Evolutionary conservation across 179 eudicot genomes (phyloP).

Genomic region (Camellia oleifera): DNA sequence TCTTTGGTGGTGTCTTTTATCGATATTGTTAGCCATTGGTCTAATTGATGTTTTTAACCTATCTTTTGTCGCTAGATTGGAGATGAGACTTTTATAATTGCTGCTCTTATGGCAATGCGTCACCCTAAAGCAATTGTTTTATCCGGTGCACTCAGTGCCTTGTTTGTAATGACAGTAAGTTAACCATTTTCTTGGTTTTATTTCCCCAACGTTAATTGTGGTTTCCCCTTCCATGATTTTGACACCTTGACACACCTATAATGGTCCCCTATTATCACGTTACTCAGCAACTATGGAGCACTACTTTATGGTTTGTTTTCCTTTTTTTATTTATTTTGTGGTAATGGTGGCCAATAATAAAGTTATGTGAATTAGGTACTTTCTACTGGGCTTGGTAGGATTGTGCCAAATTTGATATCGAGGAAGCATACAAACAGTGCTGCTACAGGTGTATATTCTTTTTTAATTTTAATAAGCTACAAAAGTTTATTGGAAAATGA

Average conservation of each 20-base stretch:
- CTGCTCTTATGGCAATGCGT: constrained; percentile 99
- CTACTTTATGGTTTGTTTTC: background rate
- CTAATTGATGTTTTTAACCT: constrained; percentile 21
- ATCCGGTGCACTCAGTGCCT: constrained; percentile 97
- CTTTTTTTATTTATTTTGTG: background rate
- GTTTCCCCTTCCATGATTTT: background rate
- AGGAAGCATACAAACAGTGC: constrained; percentile 98
- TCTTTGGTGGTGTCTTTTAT: background rate
- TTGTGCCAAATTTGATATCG: constrained; percentile 95
- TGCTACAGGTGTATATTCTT: constrained; percentile 67
- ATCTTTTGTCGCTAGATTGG: constrained; percentile 70
- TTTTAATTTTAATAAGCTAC: too few relatives aligned
- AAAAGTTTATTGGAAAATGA: too few relatives aligned
- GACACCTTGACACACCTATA: background rate
- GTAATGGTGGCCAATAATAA: background rate
- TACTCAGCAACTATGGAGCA: background rate
- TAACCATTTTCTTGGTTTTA: constrained; percentile 2
- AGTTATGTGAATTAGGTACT: constrained; percentile 54
- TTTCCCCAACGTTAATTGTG: background rate
- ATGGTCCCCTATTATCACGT: background rate
- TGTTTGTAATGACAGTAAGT: constrained; percentile 98
- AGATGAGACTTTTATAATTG: constrained; percentile 97
- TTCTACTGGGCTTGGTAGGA: constrained; percentile 98
- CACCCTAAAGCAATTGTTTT: constrained; percentile 95
- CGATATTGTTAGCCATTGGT: background rate